Percentiles rank a stretch among this genome's conserved stretches.
Evolutionary conservation across 345 rosid genomes (phyloP).

Genomic region (Reutealis trisperma): DNA sequence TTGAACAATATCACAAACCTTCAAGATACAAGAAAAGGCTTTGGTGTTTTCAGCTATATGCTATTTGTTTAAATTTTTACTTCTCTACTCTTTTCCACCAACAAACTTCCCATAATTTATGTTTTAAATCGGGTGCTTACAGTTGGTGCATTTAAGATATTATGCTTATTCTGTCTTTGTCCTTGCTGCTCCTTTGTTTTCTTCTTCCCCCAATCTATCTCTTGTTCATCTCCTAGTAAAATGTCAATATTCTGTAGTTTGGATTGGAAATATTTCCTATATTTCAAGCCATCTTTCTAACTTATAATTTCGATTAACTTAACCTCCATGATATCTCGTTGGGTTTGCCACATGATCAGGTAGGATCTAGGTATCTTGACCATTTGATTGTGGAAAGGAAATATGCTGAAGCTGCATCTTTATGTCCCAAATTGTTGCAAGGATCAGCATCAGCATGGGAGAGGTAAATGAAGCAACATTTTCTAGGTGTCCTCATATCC

Average conservation of each 20-base stretch:
- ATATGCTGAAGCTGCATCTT: slow-evolving; percentile 95
- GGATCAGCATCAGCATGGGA: slow-evolving; percentile 99
- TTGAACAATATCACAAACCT: background rate
- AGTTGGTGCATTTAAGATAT: background rate
- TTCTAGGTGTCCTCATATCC: slow-evolving; percentile 18
- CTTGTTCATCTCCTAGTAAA: background rate
- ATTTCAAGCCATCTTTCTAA: background rate
- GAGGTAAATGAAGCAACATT: slow-evolving; percentile 54
- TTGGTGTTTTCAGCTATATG: background rate
- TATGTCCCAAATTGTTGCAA: slow-evolving; percentile 90
- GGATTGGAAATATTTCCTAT: background rate
- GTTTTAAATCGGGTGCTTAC: background rate
- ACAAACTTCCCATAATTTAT: background rate
- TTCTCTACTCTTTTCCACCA: too few relatives aligned
- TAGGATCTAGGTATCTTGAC: slow-evolving; percentile 98
- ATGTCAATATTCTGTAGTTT: background rate
- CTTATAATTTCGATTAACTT: slow-evolving; percentile 13
- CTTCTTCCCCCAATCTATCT: background rate
- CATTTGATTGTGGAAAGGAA: slow-evolving; percentile 97
- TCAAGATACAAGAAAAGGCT: background rate
- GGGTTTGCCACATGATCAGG: slow-evolving; percentile 48
- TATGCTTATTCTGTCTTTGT: background rate
- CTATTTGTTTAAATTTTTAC: background rate
- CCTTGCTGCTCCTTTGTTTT: background rate
- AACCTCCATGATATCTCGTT: slow-evolving; percentile 9